Base-by-base conservation (phyloP, 306 rosid genomes). In the Fragaria ananassa region DNA sequence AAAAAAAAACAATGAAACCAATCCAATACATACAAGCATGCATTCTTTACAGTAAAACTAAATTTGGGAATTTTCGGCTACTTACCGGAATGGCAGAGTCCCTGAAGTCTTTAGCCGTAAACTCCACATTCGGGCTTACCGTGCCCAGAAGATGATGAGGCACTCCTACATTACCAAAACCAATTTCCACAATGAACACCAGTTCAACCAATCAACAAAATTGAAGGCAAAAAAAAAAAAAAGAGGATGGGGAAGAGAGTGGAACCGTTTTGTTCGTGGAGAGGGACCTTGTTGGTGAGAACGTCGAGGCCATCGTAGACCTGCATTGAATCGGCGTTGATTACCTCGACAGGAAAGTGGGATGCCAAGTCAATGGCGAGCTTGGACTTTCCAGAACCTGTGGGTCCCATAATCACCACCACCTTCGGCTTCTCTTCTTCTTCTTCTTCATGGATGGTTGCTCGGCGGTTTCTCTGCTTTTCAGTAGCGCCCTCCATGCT, bases 311-410 rank as follows among this genome's bases (percentile, higher is more conserved):
- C 97, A 13, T 69, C 69, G 85, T 92, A 94, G 74, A 92, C 96
- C 86, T 94, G 89, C 98, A 94, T 94, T 66, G 98, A 92, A 80
- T 94, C 97, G 53, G 97, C 96, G 81, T 90, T 94, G 85, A 91
- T 86, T 74, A 90, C 83, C 89, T 94, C 97, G 23, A 94, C 9
- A 10, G 97, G 90, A 49, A 91, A 90, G 74, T 87, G 80, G 34
- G 95, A 83, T 11, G 85, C 93, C 73, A 94, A 79, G 83, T 94
- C 98, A 25, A 94, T 79, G 79, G 97, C 91, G 1, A 94, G 91
- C 81, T 77, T 85, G 2, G 97, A 91, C 87, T 94, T 94, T 21
- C 96, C 96, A 13, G 98, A 91, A 57, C 87, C 97, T 4, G 96
- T 91, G 78, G 96, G 96, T 61, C 97, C 98, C 84, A 91, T 87